Conservation (phyloP, 2,329 filamentous ascomycete genomes). For the Leptosphaerulina australis region DNA sequence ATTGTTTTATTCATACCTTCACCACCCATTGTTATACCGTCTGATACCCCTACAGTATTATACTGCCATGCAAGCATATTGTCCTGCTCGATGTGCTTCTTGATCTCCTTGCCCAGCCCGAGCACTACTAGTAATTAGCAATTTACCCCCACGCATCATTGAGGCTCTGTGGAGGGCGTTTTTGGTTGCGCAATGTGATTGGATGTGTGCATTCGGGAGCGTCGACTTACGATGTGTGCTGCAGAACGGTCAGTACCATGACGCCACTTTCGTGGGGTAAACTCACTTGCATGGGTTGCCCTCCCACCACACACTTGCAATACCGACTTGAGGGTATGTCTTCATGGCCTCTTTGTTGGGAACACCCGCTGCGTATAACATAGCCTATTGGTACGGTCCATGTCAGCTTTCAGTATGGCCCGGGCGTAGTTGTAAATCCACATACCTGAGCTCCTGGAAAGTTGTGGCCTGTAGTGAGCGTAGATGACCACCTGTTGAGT, state of each 20-base stretch:
- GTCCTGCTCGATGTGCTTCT: conserved; percentile 77
- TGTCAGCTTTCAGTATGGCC: not conserved
- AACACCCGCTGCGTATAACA: conserved; percentile 93
- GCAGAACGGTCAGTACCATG: conserved; percentile 31
- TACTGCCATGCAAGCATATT: conserved; percentile 95
- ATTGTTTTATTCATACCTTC: conserved; percentile 65
- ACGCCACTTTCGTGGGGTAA: conserved; percentile 18
- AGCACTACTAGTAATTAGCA: conserved; percentile 62
- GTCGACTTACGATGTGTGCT: conserved; percentile 58
- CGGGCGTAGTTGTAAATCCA: not conserved
- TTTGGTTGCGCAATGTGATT: not conserved
- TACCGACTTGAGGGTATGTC: conserved; percentile 85
- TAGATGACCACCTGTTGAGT: conserved; percentile 85
- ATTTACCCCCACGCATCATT: conserved; percentile 18
- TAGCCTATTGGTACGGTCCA: conserved; percentile 67
- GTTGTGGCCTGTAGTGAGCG: conserved; percentile 82
- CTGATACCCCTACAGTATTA: conserved; percentile 87
- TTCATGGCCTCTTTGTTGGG: conserved; percentile 85
- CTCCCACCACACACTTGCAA: conserved; percentile 96
- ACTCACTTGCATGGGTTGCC: conserved; percentile 93
- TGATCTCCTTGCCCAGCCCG: conserved; percentile 86
- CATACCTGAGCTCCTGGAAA: conserved; percentile 86
- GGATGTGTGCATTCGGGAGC: not conserved
- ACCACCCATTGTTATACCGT: conserved; percentile 94
- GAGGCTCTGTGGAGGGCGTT: conserved; percentile 15